These are phyloP conservation scores for Candida koratica DNA, from an alignment of 805 yeast species.

Conservation along the genomic window DNA sequence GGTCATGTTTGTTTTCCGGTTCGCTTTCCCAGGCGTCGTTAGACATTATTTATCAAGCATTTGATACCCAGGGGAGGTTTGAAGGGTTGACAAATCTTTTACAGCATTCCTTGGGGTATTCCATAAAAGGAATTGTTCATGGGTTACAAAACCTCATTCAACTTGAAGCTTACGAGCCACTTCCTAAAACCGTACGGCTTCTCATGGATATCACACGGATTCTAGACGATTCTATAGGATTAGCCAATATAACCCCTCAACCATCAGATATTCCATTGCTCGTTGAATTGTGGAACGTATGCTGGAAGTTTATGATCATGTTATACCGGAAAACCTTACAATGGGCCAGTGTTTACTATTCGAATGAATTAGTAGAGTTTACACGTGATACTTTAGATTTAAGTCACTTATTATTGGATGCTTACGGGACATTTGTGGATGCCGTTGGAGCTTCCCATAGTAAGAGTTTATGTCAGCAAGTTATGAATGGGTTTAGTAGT, in stretches of 20 bases:
- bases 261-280: background rate
- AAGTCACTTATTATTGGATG: conserved; percentile 62
- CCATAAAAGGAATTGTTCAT: conserved; percentile 46
- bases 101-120: conserved; percentile 35
- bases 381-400: conserved; percentile 83
- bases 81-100: conserved; percentile 67
- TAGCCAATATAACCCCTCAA: conserved; percentile 46
- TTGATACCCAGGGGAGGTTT: conserved; percentile 63
- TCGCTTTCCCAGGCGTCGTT: conserved; percentile 65
- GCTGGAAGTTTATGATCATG: conserved; percentile 72
- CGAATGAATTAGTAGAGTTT: conserved; percentile 64
- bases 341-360: conserved; percentile 70
- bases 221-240: conserved; percentile 52
- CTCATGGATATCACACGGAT: conserved; percentile 68
- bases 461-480: background rate
- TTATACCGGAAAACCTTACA: conserved; percentile 61
- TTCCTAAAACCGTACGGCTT: conserved; percentile 70
- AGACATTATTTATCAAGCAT: conserved; percentile 68
- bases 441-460: background rate
- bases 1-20: conserved; percentile 73
- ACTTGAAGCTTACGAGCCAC: conserved; percentile 60
- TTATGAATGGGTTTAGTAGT: conserved; percentile 60
- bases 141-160: conserved; percentile 44
- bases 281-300: conserved; percentile 54
- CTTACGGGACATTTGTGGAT: conserved; percentile 33